A percentile compares a stretch with the other conserved stretches of the same genome.
phyloP scores from a whole-genome alignment of 768 basidiomycete genomes.

The Lyophyllum semitale region DNA sequence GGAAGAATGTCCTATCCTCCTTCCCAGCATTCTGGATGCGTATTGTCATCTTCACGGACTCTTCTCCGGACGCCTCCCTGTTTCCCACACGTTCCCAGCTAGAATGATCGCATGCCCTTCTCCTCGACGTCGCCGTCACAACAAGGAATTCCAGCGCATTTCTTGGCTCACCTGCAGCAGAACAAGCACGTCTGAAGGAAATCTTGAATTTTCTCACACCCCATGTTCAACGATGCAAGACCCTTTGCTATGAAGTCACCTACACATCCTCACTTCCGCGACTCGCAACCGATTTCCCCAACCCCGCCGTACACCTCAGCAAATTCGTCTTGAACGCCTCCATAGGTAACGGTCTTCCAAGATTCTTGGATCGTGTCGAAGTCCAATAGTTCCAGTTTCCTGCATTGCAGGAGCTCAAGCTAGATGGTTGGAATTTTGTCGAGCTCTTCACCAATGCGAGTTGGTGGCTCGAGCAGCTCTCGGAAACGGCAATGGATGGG shows the following conservation, averaged over 20 bases:
- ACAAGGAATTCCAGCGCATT: background rate
- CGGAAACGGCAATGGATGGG: too few relatives aligned
- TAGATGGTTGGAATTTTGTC: slow-evolving; percentile 5
- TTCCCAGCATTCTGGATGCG: background rate
- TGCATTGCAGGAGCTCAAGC: background rate
- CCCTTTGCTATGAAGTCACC: background rate
- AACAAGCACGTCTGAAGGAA: background rate
- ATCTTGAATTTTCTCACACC: background rate
- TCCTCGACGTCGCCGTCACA: background rate
- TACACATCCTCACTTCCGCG: slow-evolving; percentile 2
- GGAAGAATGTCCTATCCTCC: background rate
- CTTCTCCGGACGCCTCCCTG: too few relatives aligned
- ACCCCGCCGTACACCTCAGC: background rate
- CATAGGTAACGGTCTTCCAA: background rate
- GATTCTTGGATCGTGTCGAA: background rate
- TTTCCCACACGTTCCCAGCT: background rate
- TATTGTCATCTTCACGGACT: background rate
- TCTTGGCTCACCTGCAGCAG: background rate
- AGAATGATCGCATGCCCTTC: background rate
- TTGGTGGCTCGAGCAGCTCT: background rate
- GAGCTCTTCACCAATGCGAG: background rate
- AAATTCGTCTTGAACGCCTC: background rate
- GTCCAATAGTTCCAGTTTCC: background rate
- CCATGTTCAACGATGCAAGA: background rate
- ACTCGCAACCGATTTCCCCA: background rate